Base-by-base conservation (phyloP, 2,329 filamentous ascomycete genomes). In the Penicillium occitanis region DNA sequence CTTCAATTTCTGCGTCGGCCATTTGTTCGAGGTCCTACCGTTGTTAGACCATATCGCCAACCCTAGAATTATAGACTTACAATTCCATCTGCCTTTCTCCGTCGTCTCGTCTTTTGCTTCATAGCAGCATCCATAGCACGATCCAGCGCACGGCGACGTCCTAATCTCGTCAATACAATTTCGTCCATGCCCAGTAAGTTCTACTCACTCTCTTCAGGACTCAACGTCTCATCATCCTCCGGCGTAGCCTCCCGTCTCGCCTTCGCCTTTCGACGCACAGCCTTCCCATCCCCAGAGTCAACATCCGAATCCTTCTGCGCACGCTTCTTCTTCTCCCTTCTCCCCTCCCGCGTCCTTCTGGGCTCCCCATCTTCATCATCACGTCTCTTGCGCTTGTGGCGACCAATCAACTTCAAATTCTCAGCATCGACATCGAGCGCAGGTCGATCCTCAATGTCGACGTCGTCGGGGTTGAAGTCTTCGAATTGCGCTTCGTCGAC, bases 1-100 rank as follows among this genome's bases (percentile, higher is more conserved):
- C 85, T 66, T 92, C 92, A 69, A 99, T 93, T 74, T 96, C 90
- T 53, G 93, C 91, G 76, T 98, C 95, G 70, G 94, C 91, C 80
- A 91, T 90, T 73, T 92, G 90, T 76, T 97, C 93, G 57, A 98
- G 85, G 70, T 98, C 94, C 91, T 94, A 72, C 11, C 68, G 35
- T 19, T 30, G 48, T 67, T 17, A 67, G 61, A 42, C 19, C 22
- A 13, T 42, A 37, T 17, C 10, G 30, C 11, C 58, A 11, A 22
- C 13, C 1, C 17, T 25, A 1, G 5, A 7, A 14, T 44, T 3
- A 30, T 13, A 35, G 14, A 83, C 89, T 64, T 84, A 93, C 91
- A 77, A 96, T 93, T 71, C 95, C 93, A 75, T 93, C 91, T 83
- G 92, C 92, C 83, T 92, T 94, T 69, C 86, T 87, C 71, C 90